Conservation (phyloP, 192 early-diverging fungal species). For the Linderina pennispora region DNA sequence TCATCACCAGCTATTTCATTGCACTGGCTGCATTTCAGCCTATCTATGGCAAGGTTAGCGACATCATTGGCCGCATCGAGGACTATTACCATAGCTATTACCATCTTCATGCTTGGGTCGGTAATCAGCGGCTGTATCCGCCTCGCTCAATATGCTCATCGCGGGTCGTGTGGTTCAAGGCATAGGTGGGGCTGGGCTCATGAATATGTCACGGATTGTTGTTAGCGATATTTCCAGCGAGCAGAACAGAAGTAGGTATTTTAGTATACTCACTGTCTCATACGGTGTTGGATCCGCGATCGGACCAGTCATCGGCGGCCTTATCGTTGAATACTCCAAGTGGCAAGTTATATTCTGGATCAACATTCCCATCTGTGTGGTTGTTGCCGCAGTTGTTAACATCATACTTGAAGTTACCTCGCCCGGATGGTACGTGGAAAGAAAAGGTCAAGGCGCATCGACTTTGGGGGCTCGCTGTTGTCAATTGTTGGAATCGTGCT, state of each 20-base stretch:
- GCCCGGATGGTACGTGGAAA: neutral
- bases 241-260: slow-evolving; percentile 47
- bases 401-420: slow-evolving; percentile 5
- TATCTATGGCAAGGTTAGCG: too few relatives aligned
- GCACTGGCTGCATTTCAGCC: too few relatives aligned
- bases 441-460: slow-evolving; percentile 50
- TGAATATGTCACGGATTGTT: slow-evolving; percentile 48
- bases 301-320: slow-evolving; percentile 42
- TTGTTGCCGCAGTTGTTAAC: slow-evolving; percentile 19
- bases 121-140: slow-evolving; percentile 34
- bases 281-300: slow-evolving; percentile 43
- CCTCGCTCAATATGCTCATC: slow-evolving; percentile 52
- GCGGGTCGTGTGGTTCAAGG: slow-evolving; percentile 51
- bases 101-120: slow-evolving; percentile 39
- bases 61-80: slow-evolving; percentile 63
- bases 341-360: slow-evolving; percentile 44
- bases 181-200: slow-evolving; percentile 52
- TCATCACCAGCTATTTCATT: too few relatives aligned
- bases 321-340: slow-evolving; percentile 25
- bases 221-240: slow-evolving; percentile 50
- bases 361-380: slow-evolving; percentile 20
- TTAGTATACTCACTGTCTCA: slow-evolving; percentile 36
- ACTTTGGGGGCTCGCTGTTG: slow-evolving; percentile 49
- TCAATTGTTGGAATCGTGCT: slow-evolving; percentile 44
- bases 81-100: slow-evolving; percentile 42